Evolutionary conservation across 306 rosid species (phyloP).

Genomic region (Pachyrhizus erosus): DNA sequence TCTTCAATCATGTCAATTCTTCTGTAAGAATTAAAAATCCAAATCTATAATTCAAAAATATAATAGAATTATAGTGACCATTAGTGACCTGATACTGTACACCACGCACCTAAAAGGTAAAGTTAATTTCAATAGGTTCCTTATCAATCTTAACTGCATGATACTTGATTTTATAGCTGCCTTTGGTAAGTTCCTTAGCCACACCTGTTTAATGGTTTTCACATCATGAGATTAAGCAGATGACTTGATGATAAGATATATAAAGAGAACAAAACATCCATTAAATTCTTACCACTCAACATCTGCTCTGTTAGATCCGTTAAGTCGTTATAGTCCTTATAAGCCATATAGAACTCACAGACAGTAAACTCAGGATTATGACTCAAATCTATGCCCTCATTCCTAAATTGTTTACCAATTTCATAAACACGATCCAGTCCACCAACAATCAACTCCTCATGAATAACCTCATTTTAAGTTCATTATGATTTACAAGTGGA

Average conservation of each 20-base stretch:
- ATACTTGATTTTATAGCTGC: slow-evolving; percentile 79
- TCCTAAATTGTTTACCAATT: slow-evolving; percentile 96
- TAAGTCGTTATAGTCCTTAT: slow-evolving; percentile 79
- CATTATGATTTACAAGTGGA: slow-evolving; percentile 93
- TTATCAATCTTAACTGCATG: slow-evolving; percentile 80
- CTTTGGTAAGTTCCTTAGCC: slow-evolving; percentile 85
- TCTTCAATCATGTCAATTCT: slow-evolving; percentile 94
- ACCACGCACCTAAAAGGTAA: slow-evolving; percentile 71
- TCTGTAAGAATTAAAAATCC: slow-evolving; percentile 54
- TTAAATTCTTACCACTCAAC: slow-evolving; percentile 74
- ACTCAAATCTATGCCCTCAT: slow-evolving; percentile 97
- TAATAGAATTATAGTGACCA: slow-evolving; percentile 14
- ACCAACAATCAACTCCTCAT: slow-evolving; percentile 96
- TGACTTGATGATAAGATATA: slow-evolving; percentile 3
- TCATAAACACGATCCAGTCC: slow-evolving; percentile 98
- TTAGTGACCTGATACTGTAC: not conserved
- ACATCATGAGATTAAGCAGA: slow-evolving; percentile 31
- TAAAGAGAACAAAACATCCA: not conserved
- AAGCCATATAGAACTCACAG: slow-evolving; percentile 97
- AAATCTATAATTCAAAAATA: slow-evolving; percentile 30
- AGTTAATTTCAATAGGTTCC: slow-evolving; percentile 77
- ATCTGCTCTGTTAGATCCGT: slow-evolving; percentile 87
- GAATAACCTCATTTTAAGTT: slow-evolving; percentile 80
- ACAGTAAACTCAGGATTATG: slow-evolving; percentile 97
- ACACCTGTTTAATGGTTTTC: slow-evolving; percentile 59